Conservation (phyloP, 2,329 filamentous ascomycete genomes). For the Neophaeococcomyces mojaviensis region DNA sequence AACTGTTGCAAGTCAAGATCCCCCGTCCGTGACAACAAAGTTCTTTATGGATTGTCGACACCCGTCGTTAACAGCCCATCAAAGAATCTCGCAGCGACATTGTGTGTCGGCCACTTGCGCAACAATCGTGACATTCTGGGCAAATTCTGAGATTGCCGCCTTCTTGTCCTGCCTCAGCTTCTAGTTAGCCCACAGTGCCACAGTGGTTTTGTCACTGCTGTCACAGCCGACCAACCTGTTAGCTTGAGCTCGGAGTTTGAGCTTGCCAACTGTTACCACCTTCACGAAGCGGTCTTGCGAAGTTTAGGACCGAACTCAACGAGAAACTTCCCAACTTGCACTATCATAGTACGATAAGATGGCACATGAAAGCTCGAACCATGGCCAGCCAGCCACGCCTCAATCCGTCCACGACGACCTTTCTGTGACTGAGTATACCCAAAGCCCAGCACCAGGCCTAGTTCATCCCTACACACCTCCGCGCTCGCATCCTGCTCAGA, state of each 20-base stretch:
- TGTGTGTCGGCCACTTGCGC: slow-evolving; percentile 3
- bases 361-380: slow-evolving; percentile 1
- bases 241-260: background rate
- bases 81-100: slow-evolving; percentile 5
- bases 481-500: slow-evolving; percentile 3
- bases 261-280: background rate
- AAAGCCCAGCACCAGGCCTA: slow-evolving; percentile 1
- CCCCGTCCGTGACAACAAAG: slow-evolving; percentile 12
- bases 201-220: background rate
- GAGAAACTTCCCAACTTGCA: background rate
- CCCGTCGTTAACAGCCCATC: slow-evolving; percentile 2
- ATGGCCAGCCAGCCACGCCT: slow-evolving; percentile 16
- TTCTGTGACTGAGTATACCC: slow-evolving; percentile 9
- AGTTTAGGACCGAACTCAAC: background rate
- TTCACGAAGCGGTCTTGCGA: background rate
- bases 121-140: slow-evolving; percentile 2
- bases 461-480: slow-evolving; percentile 15
- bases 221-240: background rate
- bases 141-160: background rate
- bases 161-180: background rate
- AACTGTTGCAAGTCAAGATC: slow-evolving; percentile 10
- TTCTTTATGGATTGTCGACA: slow-evolving; percentile 9
- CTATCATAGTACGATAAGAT: background rate
- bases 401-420: slow-evolving; percentile 19
- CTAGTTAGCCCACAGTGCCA: background rate